Evolutionary conservation across 768 basidiomycete genomes (phyloP).

Genomic region (Botryobasidium botryosum): DNA sequence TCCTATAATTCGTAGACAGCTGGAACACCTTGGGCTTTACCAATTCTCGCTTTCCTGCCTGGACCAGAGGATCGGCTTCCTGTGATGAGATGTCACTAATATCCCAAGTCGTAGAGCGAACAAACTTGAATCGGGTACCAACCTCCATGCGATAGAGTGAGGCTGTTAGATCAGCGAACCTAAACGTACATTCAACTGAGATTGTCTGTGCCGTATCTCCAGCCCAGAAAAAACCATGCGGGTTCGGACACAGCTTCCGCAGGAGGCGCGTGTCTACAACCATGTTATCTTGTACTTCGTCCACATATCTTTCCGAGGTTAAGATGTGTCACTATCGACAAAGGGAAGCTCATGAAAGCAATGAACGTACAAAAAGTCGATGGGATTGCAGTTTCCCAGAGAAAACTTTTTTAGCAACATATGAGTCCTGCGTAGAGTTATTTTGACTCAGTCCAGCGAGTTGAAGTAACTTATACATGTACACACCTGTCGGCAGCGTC

Average conservation of each 20-base stretch:
- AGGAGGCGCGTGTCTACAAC: slow-evolving; percentile 34
- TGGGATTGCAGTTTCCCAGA: slow-evolving; percentile 16
- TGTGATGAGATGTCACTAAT: background rate
- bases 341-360: no score
- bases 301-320: no score
- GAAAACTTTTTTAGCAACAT: slow-evolving; percentile 25
- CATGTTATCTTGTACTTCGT: slow-evolving; percentile 58
- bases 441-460: background rate
- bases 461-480: background rate
- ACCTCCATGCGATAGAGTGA: slow-evolving; percentile 50
- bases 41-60: background rate
- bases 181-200: slow-evolving; percentile 50
- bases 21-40: slow-evolving; percentile 26
- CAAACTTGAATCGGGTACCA: background rate
- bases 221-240: slow-evolving; percentile 57
- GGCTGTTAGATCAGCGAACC: slow-evolving; percentile 54
- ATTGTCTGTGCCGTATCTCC: slow-evolving; percentile 72
- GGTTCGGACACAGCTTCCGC: slow-evolving; percentile 40
- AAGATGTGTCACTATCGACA: no score
- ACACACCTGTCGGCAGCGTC: slow-evolving; percentile 35
- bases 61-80: slow-evolving; percentile 2
- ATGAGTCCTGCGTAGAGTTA: slow-evolving; percentile 29
- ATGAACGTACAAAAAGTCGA: slow-evolving; percentile 48
- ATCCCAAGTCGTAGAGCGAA: no score
- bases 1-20: slow-evolving; percentile 46